Conservation (phyloP, 176 grass and related monocot genomes). For the Oropetium thomaeum region DNA sequence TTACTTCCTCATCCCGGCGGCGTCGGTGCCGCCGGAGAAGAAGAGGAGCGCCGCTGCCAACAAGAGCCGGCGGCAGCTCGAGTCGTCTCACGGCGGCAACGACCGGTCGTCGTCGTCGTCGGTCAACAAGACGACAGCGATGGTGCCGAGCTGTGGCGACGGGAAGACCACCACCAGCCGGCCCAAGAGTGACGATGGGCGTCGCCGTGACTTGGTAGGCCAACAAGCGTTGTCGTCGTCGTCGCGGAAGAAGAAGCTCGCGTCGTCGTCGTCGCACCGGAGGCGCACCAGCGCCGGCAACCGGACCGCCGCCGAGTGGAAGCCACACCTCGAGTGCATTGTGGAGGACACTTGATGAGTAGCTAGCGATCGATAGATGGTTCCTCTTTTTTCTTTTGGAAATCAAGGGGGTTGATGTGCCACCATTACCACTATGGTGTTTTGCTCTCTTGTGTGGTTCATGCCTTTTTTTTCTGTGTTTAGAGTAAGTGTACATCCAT, state of each 20-base stretch:
- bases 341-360: constrained; percentile 40
- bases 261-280: constrained; percentile 43
- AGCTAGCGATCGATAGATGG: constrained; percentile 14
- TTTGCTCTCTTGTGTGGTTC: constrained; percentile 43
- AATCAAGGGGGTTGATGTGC: constrained; percentile 24
- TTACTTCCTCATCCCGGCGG: constrained; percentile 79
- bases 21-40: constrained; percentile 52
- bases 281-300: constrained; percentile 30
- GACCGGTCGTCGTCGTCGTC: neutral
- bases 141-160: neutral
- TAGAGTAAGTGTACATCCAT: constrained; percentile 45
- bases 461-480: neutral
- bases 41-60: neutral
- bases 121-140: neutral
- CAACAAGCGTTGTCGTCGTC: constrained; percentile 7
- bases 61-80: neutral
- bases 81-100: neutral
- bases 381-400: constrained; percentile 11
- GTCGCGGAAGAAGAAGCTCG: constrained; percentile 37
- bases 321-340: constrained; percentile 81
- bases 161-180: constrained; percentile 7
- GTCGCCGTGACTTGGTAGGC: constrained; percentile 9
- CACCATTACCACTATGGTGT: constrained; percentile 6
- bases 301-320: constrained; percentile 46
- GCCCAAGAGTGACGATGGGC: constrained; percentile 8